These are phyloP conservation scores for Noccaea caerulescens DNA, from an alignment of 345 rosid genomes.

Conservation along the genomic window DNA sequence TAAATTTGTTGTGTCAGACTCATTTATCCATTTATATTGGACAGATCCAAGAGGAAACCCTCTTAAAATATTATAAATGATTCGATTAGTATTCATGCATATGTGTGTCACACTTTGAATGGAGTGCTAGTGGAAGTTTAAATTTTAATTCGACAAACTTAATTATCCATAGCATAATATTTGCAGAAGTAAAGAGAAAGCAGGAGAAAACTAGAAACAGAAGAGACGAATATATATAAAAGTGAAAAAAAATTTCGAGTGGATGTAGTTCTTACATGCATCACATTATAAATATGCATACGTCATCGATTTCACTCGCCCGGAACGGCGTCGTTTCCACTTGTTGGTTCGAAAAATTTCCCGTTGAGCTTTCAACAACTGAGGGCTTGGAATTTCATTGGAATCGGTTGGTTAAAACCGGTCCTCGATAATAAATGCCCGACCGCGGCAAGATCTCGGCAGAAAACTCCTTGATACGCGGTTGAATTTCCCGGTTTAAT, in stretches of 20 bases:
- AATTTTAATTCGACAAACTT: constrained; percentile 3
- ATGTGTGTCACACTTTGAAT: constrained; percentile 10
- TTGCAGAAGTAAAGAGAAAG: constrained; percentile 19
- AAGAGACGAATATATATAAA: constrained; percentile 17
- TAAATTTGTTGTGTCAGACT: constrained; percentile 33
- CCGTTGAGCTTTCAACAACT: constrained; percentile 61
- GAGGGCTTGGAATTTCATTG: constrained; percentile 81
- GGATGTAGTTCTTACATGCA: constrained; percentile 19
- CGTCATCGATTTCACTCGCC: not conserved
- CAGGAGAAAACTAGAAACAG: not conserved
- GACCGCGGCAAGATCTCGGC: constrained; percentile 85
- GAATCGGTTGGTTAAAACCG: constrained; percentile 77
- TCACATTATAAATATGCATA: not conserved
- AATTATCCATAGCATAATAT: constrained; percentile 17
- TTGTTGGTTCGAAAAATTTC: constrained; percentile 2
- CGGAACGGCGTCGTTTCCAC: constrained; percentile 17
- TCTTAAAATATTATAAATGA: not conserved
- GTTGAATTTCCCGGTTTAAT: constrained; percentile 39
- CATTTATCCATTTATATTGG: not conserved
- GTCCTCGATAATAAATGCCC: constrained; percentile 74
- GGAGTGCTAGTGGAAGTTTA: not conserved
- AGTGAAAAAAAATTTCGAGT: constrained; percentile 27
- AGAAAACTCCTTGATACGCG: constrained; percentile 82
- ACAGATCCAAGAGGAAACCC: constrained; percentile 20
- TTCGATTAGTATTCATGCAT: not conserved